Percentiles rank a stretch among this genome's conserved stretches.
Evolutionary conservation across 2,329 filamentous ascomycete species (phyloP).

Genomic region (Curvularia lunata): DNA sequence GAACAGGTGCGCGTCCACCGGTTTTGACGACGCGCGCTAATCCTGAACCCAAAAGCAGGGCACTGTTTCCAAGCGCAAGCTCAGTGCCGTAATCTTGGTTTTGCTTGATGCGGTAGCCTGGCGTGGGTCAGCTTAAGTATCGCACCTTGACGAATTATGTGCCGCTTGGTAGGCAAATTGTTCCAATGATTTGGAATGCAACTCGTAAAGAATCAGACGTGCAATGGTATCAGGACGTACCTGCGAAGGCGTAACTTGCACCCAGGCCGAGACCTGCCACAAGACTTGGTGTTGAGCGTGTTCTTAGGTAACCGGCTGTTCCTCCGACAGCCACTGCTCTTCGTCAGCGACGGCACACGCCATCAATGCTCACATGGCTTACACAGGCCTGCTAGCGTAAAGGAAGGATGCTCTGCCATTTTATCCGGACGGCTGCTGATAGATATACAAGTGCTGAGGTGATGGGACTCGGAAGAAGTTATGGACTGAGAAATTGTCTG

Average conservation of each 20-base stretch:
- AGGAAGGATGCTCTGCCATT: constrained; percentile 42
- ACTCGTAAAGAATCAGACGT: not conserved
- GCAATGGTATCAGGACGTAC: constrained; percentile 11
- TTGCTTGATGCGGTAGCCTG: constrained; percentile 37
- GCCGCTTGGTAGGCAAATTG: not conserved
- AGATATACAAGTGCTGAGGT: not conserved
- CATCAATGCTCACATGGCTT: constrained; percentile 8
- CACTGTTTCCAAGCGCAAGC: constrained; percentile 36
- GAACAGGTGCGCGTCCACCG: constrained; percentile 35
- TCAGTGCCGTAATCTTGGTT: constrained; percentile 41
- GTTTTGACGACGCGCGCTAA: constrained; percentile 38
- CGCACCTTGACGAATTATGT: not conserved
- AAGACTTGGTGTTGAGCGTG: constrained; percentile 37
- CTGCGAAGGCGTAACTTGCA: constrained; percentile 35
- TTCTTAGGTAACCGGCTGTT: constrained; percentile 38
- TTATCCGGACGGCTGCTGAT: not conserved
- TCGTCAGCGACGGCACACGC: constrained; percentile 5
- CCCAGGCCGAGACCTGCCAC: constrained; percentile 37
- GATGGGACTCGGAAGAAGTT: not conserved
- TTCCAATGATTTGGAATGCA: not conserved
- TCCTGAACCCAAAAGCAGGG: constrained; percentile 32
- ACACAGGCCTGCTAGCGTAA: constrained; percentile 39
- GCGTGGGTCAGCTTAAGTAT: not conserved
- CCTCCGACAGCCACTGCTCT: constrained; percentile 34
- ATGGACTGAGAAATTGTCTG: not conserved